Evolutionary conservation across 345 rosid genomes (phyloP).

Genomic region (Excoecaria cochinchinensis): DNA sequence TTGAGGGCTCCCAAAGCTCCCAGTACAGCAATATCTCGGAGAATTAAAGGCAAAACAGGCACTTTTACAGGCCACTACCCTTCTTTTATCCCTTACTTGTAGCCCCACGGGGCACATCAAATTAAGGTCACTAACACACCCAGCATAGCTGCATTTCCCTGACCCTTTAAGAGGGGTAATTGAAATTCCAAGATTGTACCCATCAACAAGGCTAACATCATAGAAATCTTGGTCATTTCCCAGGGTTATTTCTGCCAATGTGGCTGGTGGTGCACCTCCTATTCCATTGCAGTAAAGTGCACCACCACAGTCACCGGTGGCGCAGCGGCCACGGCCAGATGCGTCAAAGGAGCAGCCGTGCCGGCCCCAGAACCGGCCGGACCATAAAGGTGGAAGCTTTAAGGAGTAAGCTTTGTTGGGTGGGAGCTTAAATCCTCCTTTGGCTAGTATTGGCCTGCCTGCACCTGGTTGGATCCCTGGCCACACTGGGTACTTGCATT

Average conservation of each 20-base stretch:
- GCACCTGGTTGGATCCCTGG: constrained; percentile 94
- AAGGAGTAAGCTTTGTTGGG: constrained; percentile 61
- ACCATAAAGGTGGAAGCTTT: constrained; percentile 76
- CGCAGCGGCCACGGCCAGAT: constrained; percentile 69
- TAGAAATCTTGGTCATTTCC: constrained; percentile 82
- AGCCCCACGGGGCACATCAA: constrained; percentile 77
- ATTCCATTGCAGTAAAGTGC: constrained; percentile 76
- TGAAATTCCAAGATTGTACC: constrained; percentile 87
- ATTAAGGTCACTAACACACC: constrained; percentile 83
- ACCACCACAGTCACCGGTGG: constrained; percentile 92
- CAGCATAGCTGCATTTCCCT: constrained; percentile 85
- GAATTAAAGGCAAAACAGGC: constrained; percentile 91
- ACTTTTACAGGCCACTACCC: constrained; percentile 87
- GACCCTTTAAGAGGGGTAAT: constrained; percentile 68
- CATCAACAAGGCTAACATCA: constrained; percentile 93
- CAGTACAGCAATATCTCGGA: constrained; percentile 89
- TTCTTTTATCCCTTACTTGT: constrained; percentile 65
- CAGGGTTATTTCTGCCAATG: constrained; percentile 83
- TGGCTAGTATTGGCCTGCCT: constrained; percentile 68
- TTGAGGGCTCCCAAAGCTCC: constrained; percentile 64
- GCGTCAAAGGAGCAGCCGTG: constrained; percentile 81
- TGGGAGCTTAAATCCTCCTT: constrained; percentile 78
- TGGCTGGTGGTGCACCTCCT: constrained; percentile 89
- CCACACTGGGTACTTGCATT: constrained; percentile 82
- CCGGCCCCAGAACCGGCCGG: constrained; percentile 97